Conservation (phyloP, 805 yeast genomes). For the Millerozyma miso region DNA sequence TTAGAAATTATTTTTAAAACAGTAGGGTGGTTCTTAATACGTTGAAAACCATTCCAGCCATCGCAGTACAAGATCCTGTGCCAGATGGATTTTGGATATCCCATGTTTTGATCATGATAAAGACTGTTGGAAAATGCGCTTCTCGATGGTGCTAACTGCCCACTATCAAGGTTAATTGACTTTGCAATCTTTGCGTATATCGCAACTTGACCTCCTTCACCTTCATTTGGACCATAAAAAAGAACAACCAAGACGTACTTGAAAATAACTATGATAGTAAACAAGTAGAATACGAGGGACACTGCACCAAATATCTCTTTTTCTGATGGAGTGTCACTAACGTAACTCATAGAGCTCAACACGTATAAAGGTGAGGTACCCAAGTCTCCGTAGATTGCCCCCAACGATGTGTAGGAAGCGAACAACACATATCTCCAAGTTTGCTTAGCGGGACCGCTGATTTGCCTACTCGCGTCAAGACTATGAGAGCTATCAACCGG, state of each 20-base stretch:
- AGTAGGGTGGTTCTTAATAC: conserved; percentile 17
- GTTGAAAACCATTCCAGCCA: background rate
- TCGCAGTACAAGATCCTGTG: conserved; percentile 12
- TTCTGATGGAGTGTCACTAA: conserved; percentile 25
- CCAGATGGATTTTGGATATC: conserved; percentile 37
- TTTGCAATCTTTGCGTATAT: conserved; percentile 56
- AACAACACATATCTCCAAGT: conserved; percentile 19
- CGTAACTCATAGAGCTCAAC: conserved; percentile 29
- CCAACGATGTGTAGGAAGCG: conserved; percentile 45
- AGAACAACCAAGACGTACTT: conserved; percentile 51
- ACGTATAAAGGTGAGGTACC: conserved; percentile 61
- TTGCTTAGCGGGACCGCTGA: conserved; percentile 6
- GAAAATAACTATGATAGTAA: conserved; percentile 48
- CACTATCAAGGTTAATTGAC: conserved; percentile 42
- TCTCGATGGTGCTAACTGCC: conserved; percentile 41
- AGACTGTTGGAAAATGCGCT: conserved; percentile 16
- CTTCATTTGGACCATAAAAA: conserved; percentile 49
- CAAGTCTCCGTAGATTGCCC: conserved; percentile 62
- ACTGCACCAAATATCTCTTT: conserved; percentile 46
- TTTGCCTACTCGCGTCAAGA: background rate
- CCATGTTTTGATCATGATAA: conserved; percentile 18
- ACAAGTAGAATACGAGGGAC: conserved; percentile 52
- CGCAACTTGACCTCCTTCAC: conserved; percentile 66
- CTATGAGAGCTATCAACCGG: background rate
- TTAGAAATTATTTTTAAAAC: conserved; percentile 26